Base-by-base conservation (phyloP, 352 stramenopile species). In the Saprolegnia parasitica region DNA sequence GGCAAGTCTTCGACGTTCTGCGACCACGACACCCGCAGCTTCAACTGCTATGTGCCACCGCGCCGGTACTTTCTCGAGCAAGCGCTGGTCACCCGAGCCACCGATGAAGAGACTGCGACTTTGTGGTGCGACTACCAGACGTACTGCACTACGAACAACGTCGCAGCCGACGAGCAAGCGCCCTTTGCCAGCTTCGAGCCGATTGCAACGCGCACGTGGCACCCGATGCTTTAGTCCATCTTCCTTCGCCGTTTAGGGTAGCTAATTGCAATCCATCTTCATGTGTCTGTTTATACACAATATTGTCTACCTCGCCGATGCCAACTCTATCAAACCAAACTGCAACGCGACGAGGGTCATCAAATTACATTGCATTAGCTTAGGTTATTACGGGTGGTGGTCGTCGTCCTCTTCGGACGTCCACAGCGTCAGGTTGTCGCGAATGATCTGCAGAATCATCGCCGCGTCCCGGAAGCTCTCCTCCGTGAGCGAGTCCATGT, bases 381-480 rank as follows among this genome's bases (percentile, higher is more conserved):
- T 16, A 26, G 24, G 20, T 42, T 21, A 60, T 24, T 60, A 60
- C 52, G 57, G 56, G 39, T 67, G 52, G 13, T 60, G 52, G 52
- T 60, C 52, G 11, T 68, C 62, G 32, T 74, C 56, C 20, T 68
- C 58, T 10, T 73, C 60, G 5, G 65, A 71, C 20, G 65, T 68
- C 75, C 75, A 80, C 10, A 78, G 62, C 21, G 67, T 76, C 24
- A 80, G 20, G 60, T 80, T 80, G 45, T 80, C 73, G 32, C 72
- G 72, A 23, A 80, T 61, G 15, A 80, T 45, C 65, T 79, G 75
- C 68, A 79, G 72, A 42, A 79, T 72, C 16, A 77, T 55, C 35
- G 72, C 67, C 23, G 64, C 76, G 68, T 77, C 75, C 29, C 72
- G 63, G 67, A 75, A 77, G 47, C 70, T 68, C 10, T 77, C 72